These are phyloP conservation scores for Fusarium sp. DNA, from an alignment of 2,329 filamentous ascomycete species.

Conservation along the genomic window DNA sequence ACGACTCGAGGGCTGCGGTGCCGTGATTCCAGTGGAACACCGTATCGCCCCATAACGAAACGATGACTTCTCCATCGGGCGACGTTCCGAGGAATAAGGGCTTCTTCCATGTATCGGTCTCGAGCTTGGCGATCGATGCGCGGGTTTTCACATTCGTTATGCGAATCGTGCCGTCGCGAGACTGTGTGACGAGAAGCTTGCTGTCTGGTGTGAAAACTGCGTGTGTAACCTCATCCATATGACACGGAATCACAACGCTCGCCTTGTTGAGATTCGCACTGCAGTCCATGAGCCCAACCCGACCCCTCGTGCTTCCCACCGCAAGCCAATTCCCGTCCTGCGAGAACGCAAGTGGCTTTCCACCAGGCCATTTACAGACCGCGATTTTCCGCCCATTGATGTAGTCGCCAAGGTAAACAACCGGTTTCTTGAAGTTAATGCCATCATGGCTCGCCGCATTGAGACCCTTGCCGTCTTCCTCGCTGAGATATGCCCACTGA, in stretches of 20 bases:
- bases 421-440: constrained; percentile 34
- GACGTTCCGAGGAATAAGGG: constrained; percentile 42
- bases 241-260: constrained; percentile 31
- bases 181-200: constrained; percentile 37
- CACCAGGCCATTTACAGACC: constrained; percentile 34
- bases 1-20: constrained; percentile 44
- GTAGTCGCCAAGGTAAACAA: constrained; percentile 38
- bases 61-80: constrained; percentile 43
- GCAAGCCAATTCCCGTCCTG: constrained; percentile 37
- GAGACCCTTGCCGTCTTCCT: constrained; percentile 38
- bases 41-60: constrained; percentile 48
- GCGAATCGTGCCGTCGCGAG: constrained; percentile 43
- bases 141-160: constrained; percentile 34
- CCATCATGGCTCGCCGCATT: constrained; percentile 35
- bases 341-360: constrained; percentile 39
- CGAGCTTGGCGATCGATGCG: constrained; percentile 42
- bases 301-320: constrained; percentile 31
- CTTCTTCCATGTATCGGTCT: constrained; percentile 43
- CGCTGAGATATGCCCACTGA: constrained; percentile 40
- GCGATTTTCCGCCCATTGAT: constrained; percentile 33
- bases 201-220: constrained; percentile 42
- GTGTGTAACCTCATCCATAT: constrained; percentile 40
- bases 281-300: constrained; percentile 39
- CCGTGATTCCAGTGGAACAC: constrained; percentile 48
- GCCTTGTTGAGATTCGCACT: constrained; percentile 20